Percentiles rank a stretch among this genome's conserved stretches.
Conservation (phyloP, 441 rosid species). For the Erysimum pusillum region DNA sequence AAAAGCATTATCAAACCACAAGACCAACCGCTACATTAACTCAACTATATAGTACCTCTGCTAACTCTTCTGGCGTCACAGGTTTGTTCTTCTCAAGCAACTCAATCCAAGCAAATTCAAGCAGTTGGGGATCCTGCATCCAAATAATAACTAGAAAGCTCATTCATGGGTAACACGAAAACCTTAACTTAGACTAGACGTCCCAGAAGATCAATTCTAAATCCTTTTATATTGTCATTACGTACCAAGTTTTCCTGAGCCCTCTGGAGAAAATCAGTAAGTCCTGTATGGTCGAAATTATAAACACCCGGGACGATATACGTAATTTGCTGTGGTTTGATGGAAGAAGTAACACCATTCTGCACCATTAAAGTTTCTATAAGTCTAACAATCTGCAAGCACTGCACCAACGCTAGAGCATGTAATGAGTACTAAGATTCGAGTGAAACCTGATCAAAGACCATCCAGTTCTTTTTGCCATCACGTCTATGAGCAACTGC, state of each 20-base stretch:
- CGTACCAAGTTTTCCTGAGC: slow-evolving; percentile 82
- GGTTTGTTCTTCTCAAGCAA: slow-evolving; percentile 81
- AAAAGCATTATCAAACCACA: slow-evolving; percentile 49
- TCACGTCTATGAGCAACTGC: slow-evolving; percentile 90
- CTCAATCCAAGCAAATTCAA: slow-evolving; percentile 96
- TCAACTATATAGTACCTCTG: slow-evolving; percentile 62
- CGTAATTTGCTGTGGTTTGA: slow-evolving; percentile 87
- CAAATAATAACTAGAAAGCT: slow-evolving; percentile 30
- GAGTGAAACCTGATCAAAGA: slow-evolving; percentile 91
- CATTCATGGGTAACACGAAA: slow-evolving; percentile 31
- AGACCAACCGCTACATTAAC: slow-evolving; percentile 13
- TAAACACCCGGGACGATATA: slow-evolving; percentile 80
- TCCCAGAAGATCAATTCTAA: not conserved
- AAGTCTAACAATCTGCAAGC: slow-evolving; percentile 26
- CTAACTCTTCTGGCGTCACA: slow-evolving; percentile 82
- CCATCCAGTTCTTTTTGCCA: slow-evolving; percentile 99
- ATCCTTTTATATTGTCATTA: slow-evolving; percentile 31
- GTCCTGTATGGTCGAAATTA: slow-evolving; percentile 68
- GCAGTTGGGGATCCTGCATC: slow-evolving; percentile 77
- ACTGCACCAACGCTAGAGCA: not conserved
- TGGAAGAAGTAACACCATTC: slow-evolving; percentile 80
- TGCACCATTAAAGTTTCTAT: slow-evolving; percentile 44
- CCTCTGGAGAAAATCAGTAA: slow-evolving; percentile 68
- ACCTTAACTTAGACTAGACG: slow-evolving; percentile 14
- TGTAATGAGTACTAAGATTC: slow-evolving; percentile 52